Base-by-base conservation (phyloP, 1,139 yeast genomes). In the Saccharomycopsis hybrid region DNA sequence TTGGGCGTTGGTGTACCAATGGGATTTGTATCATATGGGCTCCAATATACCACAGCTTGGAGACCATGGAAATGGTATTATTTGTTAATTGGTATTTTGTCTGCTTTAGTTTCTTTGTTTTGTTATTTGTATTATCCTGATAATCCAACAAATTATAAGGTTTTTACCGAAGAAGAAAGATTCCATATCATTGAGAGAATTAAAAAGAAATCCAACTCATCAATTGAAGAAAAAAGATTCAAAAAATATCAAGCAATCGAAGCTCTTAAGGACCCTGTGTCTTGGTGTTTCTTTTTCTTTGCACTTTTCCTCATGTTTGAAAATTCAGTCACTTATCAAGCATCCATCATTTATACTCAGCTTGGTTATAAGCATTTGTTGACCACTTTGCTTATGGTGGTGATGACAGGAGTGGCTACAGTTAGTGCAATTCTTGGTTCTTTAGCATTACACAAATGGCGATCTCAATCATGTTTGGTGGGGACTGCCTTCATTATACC, bases 251-350 rank as follows among this genome's bases (percentile, higher is more conserved):
- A 71, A 54, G 59, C 66, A 3, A 47, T 61, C 13, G 75, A 71
- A 57, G 67, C 70, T 3, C 52, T 70, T 27, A 62, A 56, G 42
- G 75, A 71, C 56, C 69, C 70, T 32, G 62, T 69, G 37, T 64
- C 73, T n/a, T 71, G 72, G 70, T 58, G 68, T 25, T 64, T 70
- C 54, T 62, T 60, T 36, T 55, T 64, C 1, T 67, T 65, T 52
- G 64, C 64, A 50, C 59, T 69, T 33, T 59, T 67, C 39, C 67
- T 63, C 49, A 70, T 67, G 58, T 61, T 71, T 54, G 69, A 73
- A 7, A 71, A 71, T 53, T 70, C 69, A 50, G 61, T 70, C 42
- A 60, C 70, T 1, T 71, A 69, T 55, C 74, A 70, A 54, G 69
- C 70, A 47, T 66, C 64, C 38, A 59, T 69, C 44, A 58, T 71